phyloP scores from a whole-genome alignment of 2,329 filamentous ascomycete species.

The Penicillium sp. region DNA sequence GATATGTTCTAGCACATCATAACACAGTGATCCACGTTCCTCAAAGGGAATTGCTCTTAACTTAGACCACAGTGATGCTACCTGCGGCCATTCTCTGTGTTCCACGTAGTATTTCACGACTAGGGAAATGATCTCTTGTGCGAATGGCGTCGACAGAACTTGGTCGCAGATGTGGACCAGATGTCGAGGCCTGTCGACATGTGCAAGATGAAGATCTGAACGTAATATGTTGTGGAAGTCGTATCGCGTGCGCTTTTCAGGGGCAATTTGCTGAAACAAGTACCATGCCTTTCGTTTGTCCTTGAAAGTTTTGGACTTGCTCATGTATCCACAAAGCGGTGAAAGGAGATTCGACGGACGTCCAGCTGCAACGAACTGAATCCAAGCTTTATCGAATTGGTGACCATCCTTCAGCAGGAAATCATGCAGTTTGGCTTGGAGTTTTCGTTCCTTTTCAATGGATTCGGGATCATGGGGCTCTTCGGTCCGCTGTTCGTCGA shows the following conservation, averaged over 20 bases:
- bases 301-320: slow-evolving; percentile 36
- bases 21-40: not conserved
- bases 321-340: slow-evolving; percentile 41
- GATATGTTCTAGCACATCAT: not conserved
- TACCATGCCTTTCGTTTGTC: slow-evolving; percentile 47
- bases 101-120: slow-evolving; percentile 35
- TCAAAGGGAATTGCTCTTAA: slow-evolving; percentile 7
- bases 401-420: slow-evolving; percentile 18
- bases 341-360: slow-evolving; percentile 28
- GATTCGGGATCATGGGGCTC: not conserved
- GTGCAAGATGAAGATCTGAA: slow-evolving; percentile 43
- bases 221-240: slow-evolving; percentile 50
- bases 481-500: not conserved
- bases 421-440: slow-evolving; percentile 18
- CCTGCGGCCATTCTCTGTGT: slow-evolving; percentile 33
- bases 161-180: slow-evolving; percentile 46
- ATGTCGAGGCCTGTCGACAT: slow-evolving; percentile 11
- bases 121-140: slow-evolving; percentile 27
- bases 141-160: slow-evolving; percentile 32
- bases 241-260: slow-evolving; percentile 37
- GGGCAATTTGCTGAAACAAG: slow-evolving; percentile 49
- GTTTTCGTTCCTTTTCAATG: slow-evolving; percentile 5
- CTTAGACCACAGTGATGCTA: slow-evolving; percentile 17
- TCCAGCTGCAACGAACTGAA: slow-evolving; percentile 38
- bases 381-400: slow-evolving; percentile 46